These are phyloP conservation scores for Aspergillus egyptiacus DNA, from an alignment of 495 filamentous ascomycete species.

Conservation along the genomic window DNA sequence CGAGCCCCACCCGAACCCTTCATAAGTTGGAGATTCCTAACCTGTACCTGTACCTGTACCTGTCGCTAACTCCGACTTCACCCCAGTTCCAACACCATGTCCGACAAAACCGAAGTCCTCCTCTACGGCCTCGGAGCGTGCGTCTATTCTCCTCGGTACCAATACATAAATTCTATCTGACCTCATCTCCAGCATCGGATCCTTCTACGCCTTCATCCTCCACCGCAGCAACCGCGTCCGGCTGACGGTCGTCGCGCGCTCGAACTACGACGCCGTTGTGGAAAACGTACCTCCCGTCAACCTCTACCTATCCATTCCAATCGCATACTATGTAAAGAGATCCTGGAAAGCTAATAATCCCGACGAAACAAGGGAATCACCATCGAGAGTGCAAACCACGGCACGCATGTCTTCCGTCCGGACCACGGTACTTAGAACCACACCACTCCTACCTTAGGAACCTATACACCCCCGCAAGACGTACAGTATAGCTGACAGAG, in stretches of 20 bases:
- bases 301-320: background rate
- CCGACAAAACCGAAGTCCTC: background rate
- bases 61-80: background rate
- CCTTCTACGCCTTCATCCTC: constrained; percentile 45
- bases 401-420: constrained; percentile 37
- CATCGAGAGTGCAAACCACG: constrained; percentile 43
- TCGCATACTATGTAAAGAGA: background rate
- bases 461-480: too few species aligned
- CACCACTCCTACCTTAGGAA: too few species aligned
- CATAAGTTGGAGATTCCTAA: too few species aligned
- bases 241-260: constrained; percentile 48
- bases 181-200: constrained; percentile 35
- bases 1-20: too few species aligned
- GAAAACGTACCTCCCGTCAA: constrained; percentile 25
- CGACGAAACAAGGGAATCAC: constrained; percentile 31
- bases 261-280: constrained; percentile 45
- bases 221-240: constrained; percentile 34
- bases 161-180: background rate
- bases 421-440: constrained; percentile 37
- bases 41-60: too few species aligned
- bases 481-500: too few species aligned
- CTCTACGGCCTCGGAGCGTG: constrained; percentile 12
- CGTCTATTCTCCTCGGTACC: too few species aligned
- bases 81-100: too few species aligned
- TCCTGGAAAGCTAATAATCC: too few species aligned